Evolutionary conservation across 2,329 filamentous ascomycete species (phyloP).

Genomic region (Metarhizium robertsii): DNA sequence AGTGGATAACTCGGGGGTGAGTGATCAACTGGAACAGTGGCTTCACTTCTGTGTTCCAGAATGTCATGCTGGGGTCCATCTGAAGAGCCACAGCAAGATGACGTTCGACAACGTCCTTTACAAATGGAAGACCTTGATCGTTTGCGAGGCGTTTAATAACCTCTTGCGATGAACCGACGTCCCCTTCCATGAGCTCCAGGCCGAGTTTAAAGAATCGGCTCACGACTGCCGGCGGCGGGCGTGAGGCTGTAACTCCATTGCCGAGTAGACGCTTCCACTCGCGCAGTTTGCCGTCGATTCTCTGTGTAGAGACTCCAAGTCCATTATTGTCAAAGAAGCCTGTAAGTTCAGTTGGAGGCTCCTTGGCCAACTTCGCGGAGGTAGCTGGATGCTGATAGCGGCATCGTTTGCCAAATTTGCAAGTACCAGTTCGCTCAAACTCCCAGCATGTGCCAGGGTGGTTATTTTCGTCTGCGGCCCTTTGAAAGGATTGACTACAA

Average conservation of each 20-base stretch:
- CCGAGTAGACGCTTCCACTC: slow-evolving; percentile 11
- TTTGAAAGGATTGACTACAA: background rate
- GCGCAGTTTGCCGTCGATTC: slow-evolving; percentile 9
- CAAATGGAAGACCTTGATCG: slow-evolving; percentile 19
- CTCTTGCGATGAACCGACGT: slow-evolving; percentile 12
- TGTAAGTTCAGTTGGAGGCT: background rate
- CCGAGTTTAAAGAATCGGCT: slow-evolving; percentile 11
- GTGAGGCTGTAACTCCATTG: background rate
- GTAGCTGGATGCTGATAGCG: slow-evolving; percentile 4
- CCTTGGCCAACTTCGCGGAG: background rate
- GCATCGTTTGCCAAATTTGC: slow-evolving; percentile 9
- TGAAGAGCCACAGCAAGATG: slow-evolving; percentile 9
- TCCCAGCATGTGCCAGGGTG: background rate
- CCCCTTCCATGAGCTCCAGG: slow-evolving; percentile 13
- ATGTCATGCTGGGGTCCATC: background rate
- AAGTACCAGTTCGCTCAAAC: slow-evolving; percentile 3
- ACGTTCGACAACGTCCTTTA: slow-evolving; percentile 16
- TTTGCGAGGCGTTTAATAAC: slow-evolving; percentile 14
- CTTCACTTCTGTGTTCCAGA: slow-evolving; percentile 18
- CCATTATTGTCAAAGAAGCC: background rate
- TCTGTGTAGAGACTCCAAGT: background rate
- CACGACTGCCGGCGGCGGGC: background rate
- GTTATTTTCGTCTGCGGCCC: background rate
- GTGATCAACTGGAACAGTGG: slow-evolving; percentile 27
- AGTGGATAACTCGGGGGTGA: slow-evolving; percentile 24